These are phyloP conservation scores for Tricharina praecox DNA, from an alignment of 495 filamentous ascomycete genomes.

Conservation along the genomic window DNA sequence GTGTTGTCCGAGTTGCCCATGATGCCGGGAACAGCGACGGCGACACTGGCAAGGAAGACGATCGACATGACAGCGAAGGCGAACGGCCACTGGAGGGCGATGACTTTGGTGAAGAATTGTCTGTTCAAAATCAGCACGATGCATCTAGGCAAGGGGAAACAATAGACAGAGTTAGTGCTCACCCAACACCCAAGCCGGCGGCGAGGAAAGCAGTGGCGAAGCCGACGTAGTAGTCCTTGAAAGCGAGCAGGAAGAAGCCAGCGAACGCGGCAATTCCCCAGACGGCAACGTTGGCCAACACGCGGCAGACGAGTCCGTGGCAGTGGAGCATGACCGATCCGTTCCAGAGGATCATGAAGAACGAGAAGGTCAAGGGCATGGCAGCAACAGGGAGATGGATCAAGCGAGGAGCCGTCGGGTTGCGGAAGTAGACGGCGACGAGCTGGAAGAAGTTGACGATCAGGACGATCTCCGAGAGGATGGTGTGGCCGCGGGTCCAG, in stretches of 20 bases:
- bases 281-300: slow-evolving; percentile 70
- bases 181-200: slow-evolving; percentile 53
- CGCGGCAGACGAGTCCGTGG: slow-evolving; percentile 42
- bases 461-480: slow-evolving; percentile 49
- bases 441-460: slow-evolving; percentile 70
- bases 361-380: slow-evolving; percentile 66
- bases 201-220: slow-evolving; percentile 56
- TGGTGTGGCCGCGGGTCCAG: slow-evolving; percentile 57
- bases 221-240: slow-evolving; percentile 71
- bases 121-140: too few relatives aligned
- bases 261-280: slow-evolving; percentile 67
- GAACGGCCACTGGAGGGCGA: slow-evolving; percentile 82
- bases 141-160: too few relatives aligned
- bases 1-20: too few relatives aligned
- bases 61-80: slow-evolving; percentile 64
- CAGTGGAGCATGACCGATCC: slow-evolving; percentile 59
- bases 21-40: slow-evolving; percentile 47
- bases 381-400: slow-evolving; percentile 60
- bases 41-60: slow-evolving; percentile 46
- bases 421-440: slow-evolving; percentile 57
- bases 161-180: too few relatives aligned
- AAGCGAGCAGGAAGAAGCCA: slow-evolving; percentile 46
- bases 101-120: slow-evolving; percentile 51
- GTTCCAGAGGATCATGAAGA: slow-evolving; percentile 72
- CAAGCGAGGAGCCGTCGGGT: slow-evolving; percentile 41